These are phyloP conservation scores for Russula dissimulans DNA, from an alignment of 768 basidiomycete species.

Conservation along the genomic window DNA sequence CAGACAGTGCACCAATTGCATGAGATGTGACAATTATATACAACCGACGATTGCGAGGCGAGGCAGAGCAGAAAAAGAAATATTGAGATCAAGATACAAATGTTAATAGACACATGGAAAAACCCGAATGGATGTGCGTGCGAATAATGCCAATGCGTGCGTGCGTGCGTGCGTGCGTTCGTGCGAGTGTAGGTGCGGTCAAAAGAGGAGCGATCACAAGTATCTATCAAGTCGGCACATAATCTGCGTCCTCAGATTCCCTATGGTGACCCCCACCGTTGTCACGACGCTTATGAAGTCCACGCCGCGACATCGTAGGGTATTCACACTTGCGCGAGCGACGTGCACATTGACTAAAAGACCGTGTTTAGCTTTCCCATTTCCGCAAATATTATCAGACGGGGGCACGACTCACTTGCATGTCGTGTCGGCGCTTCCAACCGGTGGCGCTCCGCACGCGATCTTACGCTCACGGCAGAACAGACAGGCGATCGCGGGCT, in stretches of 20 bases:
- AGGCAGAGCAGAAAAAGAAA: neutral
- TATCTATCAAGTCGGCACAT: conserved; percentile 8
- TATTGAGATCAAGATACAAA: conserved; percentile 3
- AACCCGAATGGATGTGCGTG: neutral
- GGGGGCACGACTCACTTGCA: conserved; percentile 18
- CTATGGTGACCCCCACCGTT: conserved; percentile 4
- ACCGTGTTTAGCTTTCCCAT: neutral
- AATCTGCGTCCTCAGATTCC: conserved; percentile 13
- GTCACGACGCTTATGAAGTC: conserved; percentile 19
- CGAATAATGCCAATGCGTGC: too few species aligned
- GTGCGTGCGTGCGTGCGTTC: neutral
- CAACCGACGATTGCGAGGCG: conserved; percentile 2
- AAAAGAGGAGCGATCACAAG: neutral
- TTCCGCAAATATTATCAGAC: neutral
- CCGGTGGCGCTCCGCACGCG: conserved; percentile 26
- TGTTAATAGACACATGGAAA: conserved; percentile 2
- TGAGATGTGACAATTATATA: conserved; percentile 9
- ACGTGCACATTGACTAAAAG: conserved; percentile 17
- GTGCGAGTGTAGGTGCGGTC: neutral
- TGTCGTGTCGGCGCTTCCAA: conserved; percentile 15
- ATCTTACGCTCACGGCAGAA: conserved; percentile 38
- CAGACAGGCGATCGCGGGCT: conserved; percentile 29
- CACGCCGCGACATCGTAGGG: conserved; percentile 20
- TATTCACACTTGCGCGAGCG: conserved; percentile 20
- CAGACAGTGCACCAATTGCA: neutral